These are phyloP conservation scores for Colletotrichum kahawae DNA, from an alignment of 2,329 filamentous ascomycete genomes.

Conservation along the genomic window DNA sequence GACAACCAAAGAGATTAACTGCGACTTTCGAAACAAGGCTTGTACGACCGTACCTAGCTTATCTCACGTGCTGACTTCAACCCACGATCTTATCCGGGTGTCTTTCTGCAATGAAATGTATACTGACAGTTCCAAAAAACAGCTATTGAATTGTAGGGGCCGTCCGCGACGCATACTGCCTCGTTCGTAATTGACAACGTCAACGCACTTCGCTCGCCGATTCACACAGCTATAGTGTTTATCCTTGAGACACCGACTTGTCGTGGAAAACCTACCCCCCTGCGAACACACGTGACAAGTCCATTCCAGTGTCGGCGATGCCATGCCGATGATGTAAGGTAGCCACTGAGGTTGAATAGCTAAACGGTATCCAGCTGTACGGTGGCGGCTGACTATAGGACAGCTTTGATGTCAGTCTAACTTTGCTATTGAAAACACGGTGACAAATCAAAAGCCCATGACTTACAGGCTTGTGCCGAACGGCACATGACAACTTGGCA, in stretches of 20 bases:
- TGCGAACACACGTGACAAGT: background rate
- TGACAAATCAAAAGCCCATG: background rate
- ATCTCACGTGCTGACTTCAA: background rate
- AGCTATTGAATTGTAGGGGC: background rate
- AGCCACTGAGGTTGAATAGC: background rate
- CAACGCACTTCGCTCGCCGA: background rate
- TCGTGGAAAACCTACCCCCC: background rate
- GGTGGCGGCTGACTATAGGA: background rate
- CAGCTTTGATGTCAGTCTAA: background rate
- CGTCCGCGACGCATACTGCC: background rate
- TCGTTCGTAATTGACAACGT: background rate
- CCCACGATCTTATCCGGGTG: background rate
- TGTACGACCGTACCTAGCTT: background rate
- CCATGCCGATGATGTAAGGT: background rate
- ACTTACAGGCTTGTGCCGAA: background rate
- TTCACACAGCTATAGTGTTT: background rate
- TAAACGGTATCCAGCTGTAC: background rate
- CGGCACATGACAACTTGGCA: background rate
- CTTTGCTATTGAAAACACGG: background rate
- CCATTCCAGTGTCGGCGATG: background rate
- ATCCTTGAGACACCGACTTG: background rate
- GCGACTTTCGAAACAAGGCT: too few relatives aligned
- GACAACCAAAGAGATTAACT: background rate
- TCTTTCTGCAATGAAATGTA: background rate
- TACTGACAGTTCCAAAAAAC: background rate